phyloP scores from a whole-genome alignment of 202 grass and related monocot genomes.

The Alloteropsis angusta region DNA sequence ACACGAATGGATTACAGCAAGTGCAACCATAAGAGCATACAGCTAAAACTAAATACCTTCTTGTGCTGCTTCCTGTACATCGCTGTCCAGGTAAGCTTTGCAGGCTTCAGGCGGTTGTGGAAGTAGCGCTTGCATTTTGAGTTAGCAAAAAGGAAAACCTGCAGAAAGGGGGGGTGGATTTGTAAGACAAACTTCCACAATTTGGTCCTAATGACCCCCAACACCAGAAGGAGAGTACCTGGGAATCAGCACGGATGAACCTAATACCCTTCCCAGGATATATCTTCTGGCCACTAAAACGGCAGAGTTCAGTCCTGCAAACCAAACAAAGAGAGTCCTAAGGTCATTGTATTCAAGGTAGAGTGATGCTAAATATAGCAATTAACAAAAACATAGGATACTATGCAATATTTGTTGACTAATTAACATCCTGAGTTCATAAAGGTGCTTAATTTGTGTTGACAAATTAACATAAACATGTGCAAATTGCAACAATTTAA shows the following conservation, averaged over 20 bases:
- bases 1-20: neutral
- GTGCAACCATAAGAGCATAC: neutral
- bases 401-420: too few species aligned
- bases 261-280: slow-evolving; percentile 58
- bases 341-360: neutral
- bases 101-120: slow-evolving; percentile 59
- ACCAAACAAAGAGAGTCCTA: neutral
- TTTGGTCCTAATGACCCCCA: neutral
- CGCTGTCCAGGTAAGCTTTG: slow-evolving; percentile 66
- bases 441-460: neutral
- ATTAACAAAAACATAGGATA: neutral
- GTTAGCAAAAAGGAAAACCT: slow-evolving; percentile 68
- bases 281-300: slow-evolving; percentile 62
- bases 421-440: too few species aligned
- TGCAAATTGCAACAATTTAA: neutral
- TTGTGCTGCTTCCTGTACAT: slow-evolving; percentile 68
- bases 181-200: neutral
- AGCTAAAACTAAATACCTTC: slow-evolving; percentile 33
- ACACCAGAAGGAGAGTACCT: slow-evolving; percentile 27
- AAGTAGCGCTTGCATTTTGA: slow-evolving; percentile 73
- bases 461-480: neutral
- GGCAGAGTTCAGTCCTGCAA: slow-evolving; percentile 57
- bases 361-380: neutral
- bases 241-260: slow-evolving; percentile 50
- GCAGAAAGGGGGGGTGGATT: too few species aligned